Conservation (phyloP, 1,284 basidiomycete species). For the Cutaneotrichosporon sp. region DNA sequence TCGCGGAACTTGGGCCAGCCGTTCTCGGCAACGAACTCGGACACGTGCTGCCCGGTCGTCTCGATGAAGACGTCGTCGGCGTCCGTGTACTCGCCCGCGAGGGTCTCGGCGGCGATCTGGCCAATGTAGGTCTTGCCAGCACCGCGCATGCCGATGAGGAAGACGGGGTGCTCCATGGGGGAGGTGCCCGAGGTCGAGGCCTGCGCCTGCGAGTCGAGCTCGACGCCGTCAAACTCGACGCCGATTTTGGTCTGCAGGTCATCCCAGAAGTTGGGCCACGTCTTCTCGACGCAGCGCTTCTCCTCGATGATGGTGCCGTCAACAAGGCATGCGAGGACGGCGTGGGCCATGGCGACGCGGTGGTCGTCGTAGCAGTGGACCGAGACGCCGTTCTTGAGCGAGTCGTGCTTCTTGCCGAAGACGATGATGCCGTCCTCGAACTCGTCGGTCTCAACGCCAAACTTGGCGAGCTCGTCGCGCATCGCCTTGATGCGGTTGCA, state of each 20-base stretch:
- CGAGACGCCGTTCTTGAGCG: constrained; percentile 68
- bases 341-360: constrained; percentile 98
- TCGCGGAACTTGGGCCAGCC: constrained; percentile 77
- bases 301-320: constrained; percentile 83
- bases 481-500: constrained; percentile 96
- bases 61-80: constrained; percentile 80
- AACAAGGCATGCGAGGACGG: constrained; percentile 77
- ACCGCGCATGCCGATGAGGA: constrained; percentile 95
- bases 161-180: constrained; percentile 61
- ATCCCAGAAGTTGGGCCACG: constrained; percentile 99
- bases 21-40: constrained; percentile 73
- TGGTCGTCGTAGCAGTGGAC: constrained; percentile 98
- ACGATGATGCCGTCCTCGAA: constrained; percentile 92
- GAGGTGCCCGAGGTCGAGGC: constrained; percentile 54
- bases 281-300: constrained; percentile 98
- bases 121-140: constrained; percentile 94
- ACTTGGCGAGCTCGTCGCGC: constrained; percentile 94
- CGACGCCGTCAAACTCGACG: constrained; percentile 81
- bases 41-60: constrained; percentile 65
- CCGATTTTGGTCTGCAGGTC: constrained; percentile 94
- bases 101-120: constrained; percentile 68
- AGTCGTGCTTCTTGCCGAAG: constrained; percentile 68
- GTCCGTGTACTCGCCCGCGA: constrained; percentile 81
- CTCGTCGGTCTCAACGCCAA: constrained; percentile 89
- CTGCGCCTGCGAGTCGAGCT: constrained; percentile 58